A percentile compares a stretch with the other conserved stretches of the same genome.
phyloP scores from a whole-genome alignment of 2,329 filamentous ascomycete genomes.

The Trichophyton verrucosum region DNA sequence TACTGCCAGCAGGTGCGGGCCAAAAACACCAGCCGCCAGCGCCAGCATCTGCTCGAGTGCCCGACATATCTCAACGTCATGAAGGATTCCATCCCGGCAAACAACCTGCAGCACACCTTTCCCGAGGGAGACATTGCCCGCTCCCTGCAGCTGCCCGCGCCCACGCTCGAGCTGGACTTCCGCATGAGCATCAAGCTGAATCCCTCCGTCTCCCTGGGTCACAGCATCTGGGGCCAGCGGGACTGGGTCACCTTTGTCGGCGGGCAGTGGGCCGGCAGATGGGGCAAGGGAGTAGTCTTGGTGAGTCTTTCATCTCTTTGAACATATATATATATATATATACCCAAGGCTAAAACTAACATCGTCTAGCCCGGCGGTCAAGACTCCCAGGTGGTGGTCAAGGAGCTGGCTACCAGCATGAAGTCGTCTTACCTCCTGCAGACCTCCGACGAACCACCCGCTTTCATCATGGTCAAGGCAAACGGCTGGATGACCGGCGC shows the following conservation, averaged over 20 bases:
- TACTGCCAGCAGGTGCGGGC: slow-evolving; percentile 40
- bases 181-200: slow-evolving; percentile 43
- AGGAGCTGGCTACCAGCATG: slow-evolving; percentile 36
- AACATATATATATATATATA: too few relatives aligned
- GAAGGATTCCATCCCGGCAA: slow-evolving; percentile 41
- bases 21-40: slow-evolving; percentile 40
- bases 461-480: slow-evolving; percentile 37
- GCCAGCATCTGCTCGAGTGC: slow-evolving; percentile 39
- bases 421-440: slow-evolving; percentile 38
- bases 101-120: slow-evolving; percentile 40
- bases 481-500: slow-evolving; percentile 39
- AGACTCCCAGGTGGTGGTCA: slow-evolving; percentile 38
- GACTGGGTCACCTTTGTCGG: slow-evolving; percentile 42
- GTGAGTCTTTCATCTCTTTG: neutral
- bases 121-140: slow-evolving; percentile 39
- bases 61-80: slow-evolving; percentile 40
- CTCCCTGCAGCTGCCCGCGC: slow-evolving; percentile 36
- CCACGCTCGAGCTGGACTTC: slow-evolving; percentile 40
- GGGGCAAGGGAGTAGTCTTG: slow-evolving; percentile 28
- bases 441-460: slow-evolving; percentile 39
- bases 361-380: slow-evolving; percentile 35
- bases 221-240: slow-evolving; percentile 37
- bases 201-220: slow-evolving; percentile 37
- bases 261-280: slow-evolving; percentile 41
- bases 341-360: neutral